Evolutionary conservation across 129 eudicot species (phyloP).

Genomic region (Flaveria ramosissima): DNA sequence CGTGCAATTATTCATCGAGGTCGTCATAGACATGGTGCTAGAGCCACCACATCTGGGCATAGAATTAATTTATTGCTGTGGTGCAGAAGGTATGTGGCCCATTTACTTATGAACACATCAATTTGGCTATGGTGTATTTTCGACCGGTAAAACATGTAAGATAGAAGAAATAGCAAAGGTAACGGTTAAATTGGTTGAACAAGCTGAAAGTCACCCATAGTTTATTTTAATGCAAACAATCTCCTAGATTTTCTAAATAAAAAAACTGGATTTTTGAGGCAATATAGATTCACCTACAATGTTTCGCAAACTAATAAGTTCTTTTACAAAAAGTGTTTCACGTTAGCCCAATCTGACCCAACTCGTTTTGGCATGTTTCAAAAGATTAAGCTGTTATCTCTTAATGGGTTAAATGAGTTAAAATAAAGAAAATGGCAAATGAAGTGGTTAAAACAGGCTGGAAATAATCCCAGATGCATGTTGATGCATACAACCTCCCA

Average conservation of each 20-base stretch:
- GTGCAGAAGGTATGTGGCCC: constrained; percentile 45
- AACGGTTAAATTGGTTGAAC: not conserved
- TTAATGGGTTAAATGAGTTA: not conserved
- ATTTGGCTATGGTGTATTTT: not conserved
- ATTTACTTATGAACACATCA: not conserved
- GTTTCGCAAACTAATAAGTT: not conserved
- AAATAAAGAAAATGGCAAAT: not conserved
- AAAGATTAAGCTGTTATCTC: not conserved
- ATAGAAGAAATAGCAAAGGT: not conserved
- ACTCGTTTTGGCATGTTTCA: not conserved
- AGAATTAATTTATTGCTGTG: constrained; percentile 76
- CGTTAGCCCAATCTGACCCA: not conserved
- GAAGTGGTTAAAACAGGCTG: not conserved
- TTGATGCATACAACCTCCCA: not conserved
- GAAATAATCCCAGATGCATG: not conserved
- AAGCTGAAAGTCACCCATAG: not conserved
- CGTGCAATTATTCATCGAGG: constrained; percentile 93
- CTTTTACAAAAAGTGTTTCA: not conserved
- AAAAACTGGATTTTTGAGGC: not conserved
- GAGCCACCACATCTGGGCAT: constrained; percentile 85
- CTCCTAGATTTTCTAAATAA: not conserved
- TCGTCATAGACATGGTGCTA: constrained; percentile 97
- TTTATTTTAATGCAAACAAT: not conserved
- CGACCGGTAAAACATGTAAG: not conserved
- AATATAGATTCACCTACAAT: not conserved